A percentile compares a stretch with the other conserved stretches of the same genome.
Evolutionary conservation across 257 asterid genomes (phyloP).

Genomic region (Gynochthodes officinalis): DNA sequence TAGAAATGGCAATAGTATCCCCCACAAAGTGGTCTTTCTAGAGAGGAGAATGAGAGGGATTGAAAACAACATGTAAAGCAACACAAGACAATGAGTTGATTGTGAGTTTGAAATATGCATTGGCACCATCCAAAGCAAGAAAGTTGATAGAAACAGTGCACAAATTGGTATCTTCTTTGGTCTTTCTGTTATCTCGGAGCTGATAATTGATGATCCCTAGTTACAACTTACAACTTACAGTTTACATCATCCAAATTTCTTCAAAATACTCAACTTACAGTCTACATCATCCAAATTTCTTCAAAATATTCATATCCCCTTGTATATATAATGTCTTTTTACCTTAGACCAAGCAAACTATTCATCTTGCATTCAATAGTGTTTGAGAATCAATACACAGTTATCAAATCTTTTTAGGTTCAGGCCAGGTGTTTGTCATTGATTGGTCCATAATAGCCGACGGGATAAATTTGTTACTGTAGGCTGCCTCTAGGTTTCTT

Average conservation of each 20-base stretch:
- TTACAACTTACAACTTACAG: not conserved
- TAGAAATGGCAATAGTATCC: slow-evolving; percentile 13
- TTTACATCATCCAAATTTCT: no score
- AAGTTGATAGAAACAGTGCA: slow-evolving; percentile 10
- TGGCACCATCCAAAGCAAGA: slow-evolving; percentile 1
- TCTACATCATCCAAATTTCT: no score
- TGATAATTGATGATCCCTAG: not conserved
- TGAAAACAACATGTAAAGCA: slow-evolving; percentile 31
- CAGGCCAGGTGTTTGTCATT: slow-evolving; percentile 5
- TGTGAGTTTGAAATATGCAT: slow-evolving; percentile 18
- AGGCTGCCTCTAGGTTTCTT: not conserved
- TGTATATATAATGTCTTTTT: no score
- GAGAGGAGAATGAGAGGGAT: slow-evolving; percentile 18
- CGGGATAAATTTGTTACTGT: slow-evolving; percentile 21
- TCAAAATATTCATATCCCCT: no score
- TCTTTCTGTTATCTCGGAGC: not conserved
- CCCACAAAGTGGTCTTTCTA: slow-evolving; percentile 16
- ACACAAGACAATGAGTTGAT: slow-evolving; percentile 21
- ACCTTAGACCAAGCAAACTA: no score
- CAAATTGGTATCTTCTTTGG: slow-evolving; percentile 4
- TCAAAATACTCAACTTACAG: no score
- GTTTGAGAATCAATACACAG: no score
- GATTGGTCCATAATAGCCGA: slow-evolving; percentile 17
- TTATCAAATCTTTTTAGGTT: not conserved
- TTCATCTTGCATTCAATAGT: no score